Conservation (phyloP, 768 basidiomycete species). For the Phaeotremella skinneri region DNA sequence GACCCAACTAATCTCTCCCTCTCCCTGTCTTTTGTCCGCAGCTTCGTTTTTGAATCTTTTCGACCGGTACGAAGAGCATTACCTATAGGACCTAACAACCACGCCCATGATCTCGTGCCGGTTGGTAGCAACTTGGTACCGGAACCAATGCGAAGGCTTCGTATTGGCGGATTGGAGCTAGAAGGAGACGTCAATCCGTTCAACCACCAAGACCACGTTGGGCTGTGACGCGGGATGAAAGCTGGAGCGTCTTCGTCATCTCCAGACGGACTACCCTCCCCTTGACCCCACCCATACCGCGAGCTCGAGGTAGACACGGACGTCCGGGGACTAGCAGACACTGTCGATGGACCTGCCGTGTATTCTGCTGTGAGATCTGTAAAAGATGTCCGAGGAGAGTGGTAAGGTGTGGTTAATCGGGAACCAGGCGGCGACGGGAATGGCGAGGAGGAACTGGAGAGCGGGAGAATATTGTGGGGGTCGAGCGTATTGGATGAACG, state of each 20-base stretch:
- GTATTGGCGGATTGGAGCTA: not conserved
- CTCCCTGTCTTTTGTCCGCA: constrained; percentile 19
- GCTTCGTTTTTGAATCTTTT: not conserved
- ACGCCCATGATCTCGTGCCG: constrained; percentile 28
- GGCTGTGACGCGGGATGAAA: not conserved
- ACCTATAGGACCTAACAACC: constrained; percentile 20
- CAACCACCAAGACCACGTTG: constrained; percentile 21
- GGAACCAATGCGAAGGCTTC: not conserved
- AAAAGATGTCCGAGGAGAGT: constrained; percentile 22
- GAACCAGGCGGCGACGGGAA: constrained; percentile 23
- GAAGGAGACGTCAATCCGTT: constrained; percentile 3
- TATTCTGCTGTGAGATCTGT: constrained; percentile 19
- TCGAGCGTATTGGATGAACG: constrained; percentile 6
- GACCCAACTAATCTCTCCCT: constrained; percentile 27
- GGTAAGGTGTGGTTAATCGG: constrained; percentile 17
- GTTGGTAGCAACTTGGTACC: constrained; percentile 23
- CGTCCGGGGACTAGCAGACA: constrained; percentile 23
- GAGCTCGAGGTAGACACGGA: constrained; percentile 29
- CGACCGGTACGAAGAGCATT: not conserved
- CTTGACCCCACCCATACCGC: constrained; percentile 15
- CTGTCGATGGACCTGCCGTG: constrained; percentile 5
- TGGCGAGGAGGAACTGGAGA: constrained; percentile 27
- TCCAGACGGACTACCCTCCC: constrained; percentile 20
- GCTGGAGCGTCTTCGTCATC: constrained; percentile 24
- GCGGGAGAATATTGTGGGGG: constrained; percentile 36